Conservation (phyloP, 2,329 filamentous ascomycete species). For the Cercospora janseana region DNA sequence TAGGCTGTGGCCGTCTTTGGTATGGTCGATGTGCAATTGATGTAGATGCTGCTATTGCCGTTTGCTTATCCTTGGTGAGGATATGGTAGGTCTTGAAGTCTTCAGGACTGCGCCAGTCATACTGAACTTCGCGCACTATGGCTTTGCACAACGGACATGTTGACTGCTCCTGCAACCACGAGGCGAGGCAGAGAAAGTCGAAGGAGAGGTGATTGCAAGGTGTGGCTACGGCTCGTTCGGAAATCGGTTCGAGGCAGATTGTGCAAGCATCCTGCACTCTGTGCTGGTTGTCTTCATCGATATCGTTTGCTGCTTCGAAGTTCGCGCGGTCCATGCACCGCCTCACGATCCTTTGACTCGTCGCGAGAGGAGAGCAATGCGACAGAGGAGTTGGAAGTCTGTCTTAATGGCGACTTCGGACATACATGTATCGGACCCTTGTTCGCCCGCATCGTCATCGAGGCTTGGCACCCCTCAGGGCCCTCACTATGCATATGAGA, state of each 20-base stretch:
- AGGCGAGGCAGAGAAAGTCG: conserved; percentile 79
- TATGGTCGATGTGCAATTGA: conserved; percentile 1
- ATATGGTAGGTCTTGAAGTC: conserved; percentile 57
- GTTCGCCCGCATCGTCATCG: neutral
- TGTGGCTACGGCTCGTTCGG: conserved; percentile 66
- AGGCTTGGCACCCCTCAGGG: conserved; percentile 12
- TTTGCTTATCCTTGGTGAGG: conserved; percentile 11
- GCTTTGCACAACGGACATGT: conserved; percentile 74
- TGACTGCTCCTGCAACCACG: conserved; percentile 72
- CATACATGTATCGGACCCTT: neutral
- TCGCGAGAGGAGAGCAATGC: neutral
- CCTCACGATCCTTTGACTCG: neutral
- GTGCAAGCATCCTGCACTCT: conserved; percentile 61
- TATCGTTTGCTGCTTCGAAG: conserved; percentile 25
- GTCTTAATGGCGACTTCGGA: no score
- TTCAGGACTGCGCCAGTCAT: conserved; percentile 57
- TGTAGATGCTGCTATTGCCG: neutral
- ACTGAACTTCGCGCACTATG: conserved; percentile 60
- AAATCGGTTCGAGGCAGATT: conserved; percentile 78
- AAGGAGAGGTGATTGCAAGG: conserved; percentile 81
- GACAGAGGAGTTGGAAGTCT: no score
- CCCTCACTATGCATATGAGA: conserved; percentile 4
- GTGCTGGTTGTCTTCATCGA: conserved; percentile 29
- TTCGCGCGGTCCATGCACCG: conserved; percentile 28
- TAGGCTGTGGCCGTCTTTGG: conserved; percentile 5